Evolutionary conservation across 2,329 filamentous ascomycete genomes (phyloP).

Genomic region (Gaeumannomyces sp.): DNA sequence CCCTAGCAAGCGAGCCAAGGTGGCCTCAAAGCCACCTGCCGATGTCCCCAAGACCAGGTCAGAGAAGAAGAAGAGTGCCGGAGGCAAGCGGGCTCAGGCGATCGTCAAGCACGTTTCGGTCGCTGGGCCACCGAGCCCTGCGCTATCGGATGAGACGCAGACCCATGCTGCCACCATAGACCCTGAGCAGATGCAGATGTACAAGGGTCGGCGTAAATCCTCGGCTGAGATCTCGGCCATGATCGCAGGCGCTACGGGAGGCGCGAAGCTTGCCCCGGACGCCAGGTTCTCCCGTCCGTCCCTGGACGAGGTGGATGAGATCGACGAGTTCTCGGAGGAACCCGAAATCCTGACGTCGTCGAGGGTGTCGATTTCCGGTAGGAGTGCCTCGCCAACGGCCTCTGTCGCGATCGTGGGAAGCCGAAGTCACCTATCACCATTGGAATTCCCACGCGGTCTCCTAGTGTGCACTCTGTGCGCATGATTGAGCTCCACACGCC

Average conservation of each 20-base stretch:
- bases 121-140: neutral
- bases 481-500: slow-evolving; percentile 50
- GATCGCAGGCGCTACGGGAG: slow-evolving; percentile 35
- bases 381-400: slow-evolving; percentile 39
- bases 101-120: neutral
- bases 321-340: slow-evolving; percentile 50
- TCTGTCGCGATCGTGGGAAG: slow-evolving; percentile 30
- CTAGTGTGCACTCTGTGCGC: slow-evolving; percentile 50
- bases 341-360: slow-evolving; percentile 52
- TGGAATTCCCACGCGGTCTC: slow-evolving; percentile 33
- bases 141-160: neutral
- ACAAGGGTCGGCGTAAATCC: slow-evolving; percentile 7
- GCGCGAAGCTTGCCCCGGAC: slow-evolving; percentile 19
- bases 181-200: neutral
- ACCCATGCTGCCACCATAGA: neutral
- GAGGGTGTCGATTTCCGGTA: slow-evolving; percentile 47
- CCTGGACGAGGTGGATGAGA: slow-evolving; percentile 28
- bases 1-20: slow-evolving; percentile 13
- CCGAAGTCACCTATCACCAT: slow-evolving; percentile 31
- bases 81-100: neutral
- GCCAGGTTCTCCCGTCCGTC: slow-evolving; percentile 4
- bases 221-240: slow-evolving; percentile 27
- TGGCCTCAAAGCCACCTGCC: neutral
- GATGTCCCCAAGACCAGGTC: neutral
- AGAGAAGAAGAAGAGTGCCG: neutral